Base-by-base conservation (phyloP, 805 yeast species). In the Blastobotrys mokoenaii region DNA sequence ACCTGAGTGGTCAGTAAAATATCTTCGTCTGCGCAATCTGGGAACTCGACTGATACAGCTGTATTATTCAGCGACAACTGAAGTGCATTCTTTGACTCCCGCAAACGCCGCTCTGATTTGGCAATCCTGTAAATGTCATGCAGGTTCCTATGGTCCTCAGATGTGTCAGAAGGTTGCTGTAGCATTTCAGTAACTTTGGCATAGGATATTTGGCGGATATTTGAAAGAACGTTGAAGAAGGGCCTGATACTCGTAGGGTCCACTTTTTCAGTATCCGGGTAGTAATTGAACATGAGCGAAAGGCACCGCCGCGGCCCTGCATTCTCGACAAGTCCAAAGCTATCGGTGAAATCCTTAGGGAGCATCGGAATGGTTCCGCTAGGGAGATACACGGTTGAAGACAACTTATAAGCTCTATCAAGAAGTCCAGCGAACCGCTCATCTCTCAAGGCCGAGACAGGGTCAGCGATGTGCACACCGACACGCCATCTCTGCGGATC, bases 401-500 rank as follows among this genome's bases (percentile, higher is more conserved):
- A 76, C 52, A 79, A 72, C 38, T 69, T 70, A 50, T 70, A 74
- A 0, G 94, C 95, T 43, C 77, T 71, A 39, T 70, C 63, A 14
- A 80, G 67, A 18, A 79, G 51, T 2, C 56, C 51, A 12, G 59
- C 34, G 16, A 46, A 46, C 10, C 25, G 25, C 34, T 17, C 22
- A 14, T 12, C 15, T 16, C n/a, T 60, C 46, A 85, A 62, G 50
- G 72, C 76, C 0, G 96, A 81, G 0, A 86, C 70, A 0, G 97
- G 97, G 60, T 90, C 88, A 1, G 97, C 97, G 50, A 90, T 77
- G 60, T 84, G 95, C 1, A 87, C 71, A 27, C 81, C 74, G 3
- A 89, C 52, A 11, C 57, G 57, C 2, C 62, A 59, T 1, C 60
- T 52, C 1, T 56, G 54, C 3, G 50, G 53, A 10, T 44, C 41